These are phyloP conservation scores for Avena sativa DNA, from an alignment of 176 grass and related monocot genomes.

Conservation along the genomic window DNA sequence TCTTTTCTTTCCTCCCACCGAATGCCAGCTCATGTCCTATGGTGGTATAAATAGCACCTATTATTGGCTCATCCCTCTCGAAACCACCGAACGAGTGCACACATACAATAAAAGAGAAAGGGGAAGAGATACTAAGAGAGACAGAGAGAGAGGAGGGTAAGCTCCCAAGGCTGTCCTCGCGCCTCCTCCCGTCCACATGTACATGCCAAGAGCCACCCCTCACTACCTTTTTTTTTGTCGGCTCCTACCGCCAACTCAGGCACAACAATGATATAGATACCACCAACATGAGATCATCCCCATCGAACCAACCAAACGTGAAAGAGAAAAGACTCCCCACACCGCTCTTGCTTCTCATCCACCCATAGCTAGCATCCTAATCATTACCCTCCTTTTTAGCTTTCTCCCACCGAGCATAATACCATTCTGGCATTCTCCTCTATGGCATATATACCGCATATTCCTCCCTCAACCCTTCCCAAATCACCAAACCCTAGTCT, in stretches of 20 bases:
- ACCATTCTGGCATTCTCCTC: background rate
- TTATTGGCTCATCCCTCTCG: background rate
- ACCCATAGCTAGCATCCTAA: background rate
- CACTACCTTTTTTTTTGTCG: background rate
- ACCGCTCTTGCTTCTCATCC: background rate
- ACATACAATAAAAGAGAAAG: background rate
- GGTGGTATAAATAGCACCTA: background rate
- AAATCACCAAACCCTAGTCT: background rate
- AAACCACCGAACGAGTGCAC: background rate
- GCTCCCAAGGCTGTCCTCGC: background rate
- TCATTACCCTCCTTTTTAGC: background rate
- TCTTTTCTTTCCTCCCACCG: background rate
- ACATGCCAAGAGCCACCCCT: background rate
- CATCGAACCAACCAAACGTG: background rate
- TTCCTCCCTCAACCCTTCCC: background rate
- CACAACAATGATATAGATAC: background rate
- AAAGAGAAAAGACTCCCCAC: background rate
- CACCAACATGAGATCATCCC: fast-evolving
- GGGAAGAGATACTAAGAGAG: background rate
- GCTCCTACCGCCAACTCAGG: background rate
- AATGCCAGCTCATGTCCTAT: background rate
- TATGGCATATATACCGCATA: background rate
- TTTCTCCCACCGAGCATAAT: background rate
- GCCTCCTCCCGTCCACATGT: background rate
- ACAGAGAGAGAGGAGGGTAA: background rate